Evolutionary conservation across 2,329 filamentous ascomycete species (phyloP).

Genomic region (Cladosporium sp.): DNA sequence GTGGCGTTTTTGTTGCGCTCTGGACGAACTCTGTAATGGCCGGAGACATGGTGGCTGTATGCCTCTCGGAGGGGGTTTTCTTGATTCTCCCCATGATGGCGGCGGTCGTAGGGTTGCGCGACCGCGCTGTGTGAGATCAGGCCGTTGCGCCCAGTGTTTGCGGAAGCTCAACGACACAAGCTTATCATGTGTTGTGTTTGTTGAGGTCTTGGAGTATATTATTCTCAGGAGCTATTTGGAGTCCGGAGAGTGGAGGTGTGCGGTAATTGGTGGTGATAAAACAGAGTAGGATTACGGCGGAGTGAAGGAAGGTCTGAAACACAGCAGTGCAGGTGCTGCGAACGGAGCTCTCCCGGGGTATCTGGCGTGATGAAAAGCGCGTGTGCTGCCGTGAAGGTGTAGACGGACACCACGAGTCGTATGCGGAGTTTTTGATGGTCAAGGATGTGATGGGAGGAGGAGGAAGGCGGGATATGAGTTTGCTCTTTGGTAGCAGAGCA

Average conservation of each 20-base stretch:
- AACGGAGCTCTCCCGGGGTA: constrained; percentile 4
- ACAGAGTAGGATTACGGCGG: not conserved
- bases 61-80: constrained; percentile 50
- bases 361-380: not conserved
- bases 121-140: constrained; percentile 7
- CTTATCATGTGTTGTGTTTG: not conserved
- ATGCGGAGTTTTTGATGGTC: not conserved
- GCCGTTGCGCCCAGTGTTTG: constrained; percentile 9
- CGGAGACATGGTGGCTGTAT: constrained; percentile 64
- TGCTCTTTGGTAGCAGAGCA: constrained; percentile 1
- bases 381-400: constrained; percentile 4
- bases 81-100: constrained; percentile 49
- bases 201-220: not conserved
- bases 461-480: not conserved
- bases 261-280: not conserved
- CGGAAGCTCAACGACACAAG: not conserved
- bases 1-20: constrained; percentile 60
- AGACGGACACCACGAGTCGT: not conserved
- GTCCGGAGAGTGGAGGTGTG: not conserved
- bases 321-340: constrained; percentile 13
- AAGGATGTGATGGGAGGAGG: not conserved
- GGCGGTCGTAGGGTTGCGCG: constrained; percentile 6
- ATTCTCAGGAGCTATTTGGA: not conserved
- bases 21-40: constrained; percentile 79
- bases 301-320: constrained; percentile 12